Percentiles rank a stretch among this genome's conserved stretches.
Evolutionary conservation across 163 green algal genomes (phyloP).

Genomic region (Scenedesmus sp.): DNA sequence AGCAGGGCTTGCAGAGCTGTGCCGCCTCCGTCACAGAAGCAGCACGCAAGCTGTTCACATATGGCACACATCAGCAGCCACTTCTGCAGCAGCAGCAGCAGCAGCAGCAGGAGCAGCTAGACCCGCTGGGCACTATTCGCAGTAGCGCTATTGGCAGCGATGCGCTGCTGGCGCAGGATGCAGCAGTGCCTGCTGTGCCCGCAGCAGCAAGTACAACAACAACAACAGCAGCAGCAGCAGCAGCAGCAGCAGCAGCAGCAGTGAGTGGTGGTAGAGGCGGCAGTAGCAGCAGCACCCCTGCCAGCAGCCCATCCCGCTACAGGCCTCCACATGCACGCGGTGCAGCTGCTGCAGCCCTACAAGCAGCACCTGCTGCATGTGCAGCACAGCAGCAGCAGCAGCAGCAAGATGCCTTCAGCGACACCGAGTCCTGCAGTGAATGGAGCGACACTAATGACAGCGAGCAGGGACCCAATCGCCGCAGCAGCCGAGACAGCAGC

Average conservation of each 20-base stretch:
- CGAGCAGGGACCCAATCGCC: not conserved
- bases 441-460: slow-evolving; percentile 33
- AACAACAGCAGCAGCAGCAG: not conserved
- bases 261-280: not conserved
- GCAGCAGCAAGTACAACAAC: not conserved
- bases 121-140: not conserved
- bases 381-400: slow-evolving; percentile 24
- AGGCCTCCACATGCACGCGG: slow-evolving; percentile 8
- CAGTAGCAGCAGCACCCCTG: not conserved
- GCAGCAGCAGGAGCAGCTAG: not conserved
- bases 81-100: slow-evolving; percentile 13
- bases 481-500: not conserved
- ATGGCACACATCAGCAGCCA: slow-evolving; percentile 53
- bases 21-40: slow-evolving; percentile 57
- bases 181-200: not conserved
- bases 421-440: not conserved
- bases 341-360: not conserved
- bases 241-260: not conserved
- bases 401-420: not conserved
- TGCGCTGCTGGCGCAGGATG: not conserved
- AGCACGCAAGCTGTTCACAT: slow-evolving; percentile 57
- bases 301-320: not conserved
- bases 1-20: slow-evolving; percentile 53
- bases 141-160: not conserved
- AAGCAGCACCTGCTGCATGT: not conserved